Evolutionary conservation across 495 filamentous ascomycete genomes (phyloP).

Genomic region (Penicillium dipodomyicola): DNA sequence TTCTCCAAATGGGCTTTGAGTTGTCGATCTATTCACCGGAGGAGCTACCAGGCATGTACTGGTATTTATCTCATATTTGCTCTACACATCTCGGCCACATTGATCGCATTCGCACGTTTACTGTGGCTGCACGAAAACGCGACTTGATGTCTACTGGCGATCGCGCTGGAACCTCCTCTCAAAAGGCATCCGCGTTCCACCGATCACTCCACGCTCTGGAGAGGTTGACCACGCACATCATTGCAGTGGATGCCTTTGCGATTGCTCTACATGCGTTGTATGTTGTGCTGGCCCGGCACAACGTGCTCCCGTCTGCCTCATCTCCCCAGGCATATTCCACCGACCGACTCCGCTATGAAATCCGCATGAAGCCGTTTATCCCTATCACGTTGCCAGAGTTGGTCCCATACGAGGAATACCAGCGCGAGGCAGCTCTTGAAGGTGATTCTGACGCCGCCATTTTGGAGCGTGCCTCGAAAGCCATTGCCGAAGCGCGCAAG

Average conservation of each 20-base stretch:
- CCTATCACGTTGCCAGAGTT: slow-evolving; percentile 66
- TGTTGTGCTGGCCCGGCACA: slow-evolving; percentile 59
- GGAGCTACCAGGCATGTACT: slow-evolving; percentile 88
- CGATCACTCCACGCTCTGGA: slow-evolving; percentile 59
- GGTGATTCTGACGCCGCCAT: slow-evolving; percentile 44
- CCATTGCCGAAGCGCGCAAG: slow-evolving; percentile 59
- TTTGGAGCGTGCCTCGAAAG: slow-evolving; percentile 58
- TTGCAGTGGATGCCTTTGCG: slow-evolving; percentile 67
- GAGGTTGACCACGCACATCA: slow-evolving; percentile 61
- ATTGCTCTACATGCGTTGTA: slow-evolving; percentile 67
- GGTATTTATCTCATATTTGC: slow-evolving; percentile 59
- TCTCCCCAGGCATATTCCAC: slow-evolving; percentile 67
- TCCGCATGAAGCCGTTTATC: slow-evolving; percentile 88
- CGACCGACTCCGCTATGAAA: slow-evolving; percentile 70
- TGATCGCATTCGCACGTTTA: slow-evolving; percentile 68
- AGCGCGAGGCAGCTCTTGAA: slow-evolving; percentile 38
- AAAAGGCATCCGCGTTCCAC: slow-evolving; percentile 41
- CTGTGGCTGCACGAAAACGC: slow-evolving; percentile 35
- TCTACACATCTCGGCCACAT: slow-evolving; percentile 54
- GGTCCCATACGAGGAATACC: slow-evolving; percentile 63
- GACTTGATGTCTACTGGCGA: slow-evolving; percentile 19
- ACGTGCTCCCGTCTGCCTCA: slow-evolving; percentile 50
- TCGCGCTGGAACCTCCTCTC: slow-evolving; percentile 9
- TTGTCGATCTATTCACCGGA: slow-evolving; percentile 83
- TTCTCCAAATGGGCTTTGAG: slow-evolving; percentile 94